Percentiles rank a stretch among this genome's conserved stretches.
Evolutionary conservation across 2,329 filamentous ascomycete species (phyloP).

Genomic region (Fusarium oxysporum): DNA sequence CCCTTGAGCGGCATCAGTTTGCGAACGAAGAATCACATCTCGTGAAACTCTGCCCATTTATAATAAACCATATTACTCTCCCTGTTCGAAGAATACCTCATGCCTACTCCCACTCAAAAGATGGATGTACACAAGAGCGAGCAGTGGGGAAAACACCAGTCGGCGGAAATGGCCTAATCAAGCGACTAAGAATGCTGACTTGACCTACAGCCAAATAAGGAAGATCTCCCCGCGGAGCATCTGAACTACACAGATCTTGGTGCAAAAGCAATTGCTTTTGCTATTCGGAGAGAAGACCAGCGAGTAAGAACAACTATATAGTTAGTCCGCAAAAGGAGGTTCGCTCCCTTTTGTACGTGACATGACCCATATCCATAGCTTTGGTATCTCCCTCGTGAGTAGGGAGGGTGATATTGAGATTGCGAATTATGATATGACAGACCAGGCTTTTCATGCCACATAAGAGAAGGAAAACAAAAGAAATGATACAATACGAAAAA

Average conservation of each 20-base stretch:
- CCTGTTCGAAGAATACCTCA: too few relatives aligned
- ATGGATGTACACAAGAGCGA: not conserved
- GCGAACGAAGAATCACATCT: not conserved
- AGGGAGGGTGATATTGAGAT: not conserved
- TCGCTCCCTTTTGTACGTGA: not conserved
- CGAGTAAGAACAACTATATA: not conserved
- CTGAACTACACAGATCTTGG: not conserved
- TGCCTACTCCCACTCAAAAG: not conserved
- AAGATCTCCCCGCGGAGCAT: not conserved
- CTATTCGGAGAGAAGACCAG: not conserved
- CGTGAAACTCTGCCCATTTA: not conserved
- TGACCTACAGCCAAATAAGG: not conserved
- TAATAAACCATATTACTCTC: not conserved
- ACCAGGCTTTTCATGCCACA: not conserved
- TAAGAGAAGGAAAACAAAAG: not conserved
- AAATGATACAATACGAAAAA: not conserved
- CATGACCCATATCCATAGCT: not conserved
- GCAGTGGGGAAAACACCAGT: not conserved
- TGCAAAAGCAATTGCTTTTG: not conserved
- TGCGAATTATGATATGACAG: not conserved
- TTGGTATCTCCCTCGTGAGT: not conserved
- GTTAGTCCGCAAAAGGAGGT: not conserved
- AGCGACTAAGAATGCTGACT: not conserved
- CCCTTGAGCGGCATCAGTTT: not conserved
- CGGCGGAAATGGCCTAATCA: conserved; percentile 3